Conservation (phyloP, 306 rosid genomes). For the Urtica urens region DNA sequence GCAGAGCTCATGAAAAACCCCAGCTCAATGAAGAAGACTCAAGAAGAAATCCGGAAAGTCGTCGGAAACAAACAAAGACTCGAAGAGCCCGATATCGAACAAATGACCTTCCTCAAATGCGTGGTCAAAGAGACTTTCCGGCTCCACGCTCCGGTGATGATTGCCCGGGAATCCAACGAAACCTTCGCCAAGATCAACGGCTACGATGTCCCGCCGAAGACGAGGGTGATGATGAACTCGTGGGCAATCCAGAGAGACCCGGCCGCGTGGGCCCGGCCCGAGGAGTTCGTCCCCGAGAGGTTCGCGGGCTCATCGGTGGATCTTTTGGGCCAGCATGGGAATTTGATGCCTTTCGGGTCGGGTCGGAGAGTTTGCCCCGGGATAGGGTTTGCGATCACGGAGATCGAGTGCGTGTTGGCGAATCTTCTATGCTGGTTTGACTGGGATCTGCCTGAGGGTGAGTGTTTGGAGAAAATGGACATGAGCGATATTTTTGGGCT, state of each 20-base stretch:
- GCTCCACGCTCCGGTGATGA: slow-evolving; percentile 1
- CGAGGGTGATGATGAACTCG: slow-evolving; percentile 3
- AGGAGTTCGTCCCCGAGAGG: slow-evolving; percentile 13
- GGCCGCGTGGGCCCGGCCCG: slow-evolving; percentile 3
- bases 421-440: slow-evolving; percentile 29
- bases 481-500: slow-evolving; percentile 16
- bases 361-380: slow-evolving; percentile 26
- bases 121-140: slow-evolving; percentile 6
- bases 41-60: slow-evolving; percentile 15
- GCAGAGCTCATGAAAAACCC: slow-evolving; percentile 21
- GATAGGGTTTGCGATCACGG: slow-evolving; percentile 7
- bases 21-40: slow-evolving; percentile 13
- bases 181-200: not conserved
- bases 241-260: slow-evolving; percentile 16
- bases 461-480: slow-evolving; percentile 8
- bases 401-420: slow-evolving; percentile 6
- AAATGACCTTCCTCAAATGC: slow-evolving; percentile 8
- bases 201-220: slow-evolving; percentile 4
- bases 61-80: slow-evolving; percentile 3
- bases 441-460: slow-evolving; percentile 21
- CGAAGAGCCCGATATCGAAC: slow-evolving; percentile 4
- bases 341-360: slow-evolving; percentile 16
- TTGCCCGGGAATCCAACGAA: not conserved
- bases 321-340: slow-evolving; percentile 1
- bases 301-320: not conserved